phyloP scores from a whole-genome alignment of 176 grass and related monocot species.

The Aegilops speltoides region DNA sequence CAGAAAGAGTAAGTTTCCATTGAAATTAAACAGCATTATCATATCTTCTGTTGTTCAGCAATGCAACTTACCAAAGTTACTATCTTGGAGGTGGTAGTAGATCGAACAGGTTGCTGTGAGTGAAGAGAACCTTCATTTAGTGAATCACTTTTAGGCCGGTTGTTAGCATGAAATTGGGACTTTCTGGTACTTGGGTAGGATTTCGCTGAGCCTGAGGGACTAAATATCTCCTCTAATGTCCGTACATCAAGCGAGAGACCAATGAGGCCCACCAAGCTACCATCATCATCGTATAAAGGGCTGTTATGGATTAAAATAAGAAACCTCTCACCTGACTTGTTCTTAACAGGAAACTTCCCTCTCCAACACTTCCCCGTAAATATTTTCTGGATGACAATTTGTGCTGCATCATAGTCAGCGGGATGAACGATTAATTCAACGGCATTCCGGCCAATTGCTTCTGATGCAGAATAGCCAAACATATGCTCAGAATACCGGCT shows the following conservation, averaged over 20 bases:
- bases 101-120: slow-evolving; percentile 46
- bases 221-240: slow-evolving; percentile 47
- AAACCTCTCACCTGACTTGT: slow-evolving; percentile 72
- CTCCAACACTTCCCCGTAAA: slow-evolving; percentile 81
- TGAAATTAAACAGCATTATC: neutral
- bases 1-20: neutral
- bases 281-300: slow-evolving; percentile 87
- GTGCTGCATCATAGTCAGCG: slow-evolving; percentile 43
- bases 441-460: slow-evolving; percentile 73
- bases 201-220: slow-evolving; percentile 26
- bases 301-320: slow-evolving; percentile 60
- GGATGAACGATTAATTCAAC: slow-evolving; percentile 64
- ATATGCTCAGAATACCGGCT: slow-evolving; percentile 69
- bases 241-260: slow-evolving; percentile 65
- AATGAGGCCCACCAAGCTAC: slow-evolving; percentile 75
- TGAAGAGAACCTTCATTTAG: slow-evolving; percentile 23
- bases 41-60: neutral
- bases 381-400: slow-evolving; percentile 54
- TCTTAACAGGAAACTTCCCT: slow-evolving; percentile 80
- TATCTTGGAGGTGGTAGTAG: slow-evolving; percentile 71
- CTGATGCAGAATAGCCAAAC: slow-evolving; percentile 72
- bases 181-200: slow-evolving; percentile 21
- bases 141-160: slow-evolving; percentile 5
- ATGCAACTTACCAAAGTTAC: slow-evolving; percentile 59
- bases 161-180: slow-evolving; percentile 15